Evolutionary conservation across 2,329 filamentous ascomycete genomes (phyloP).

Genomic region (Diplodia corticola): DNA sequence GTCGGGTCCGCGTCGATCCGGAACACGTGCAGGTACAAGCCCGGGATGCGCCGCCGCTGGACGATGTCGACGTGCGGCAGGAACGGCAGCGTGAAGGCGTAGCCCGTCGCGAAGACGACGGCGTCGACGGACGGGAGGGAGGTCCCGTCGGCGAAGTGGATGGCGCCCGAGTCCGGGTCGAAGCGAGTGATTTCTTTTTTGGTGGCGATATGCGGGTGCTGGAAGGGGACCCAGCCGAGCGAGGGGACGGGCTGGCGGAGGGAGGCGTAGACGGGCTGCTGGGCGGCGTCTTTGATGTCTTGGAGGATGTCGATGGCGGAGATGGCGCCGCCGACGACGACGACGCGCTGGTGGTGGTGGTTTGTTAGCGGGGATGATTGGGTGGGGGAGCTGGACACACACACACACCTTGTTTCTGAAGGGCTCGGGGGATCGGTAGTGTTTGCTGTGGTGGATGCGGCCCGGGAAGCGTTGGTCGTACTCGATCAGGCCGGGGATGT

Average conservation of each 20-base stretch:
- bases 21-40: conserved; percentile 27
- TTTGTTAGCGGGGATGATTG: too few relatives aligned
- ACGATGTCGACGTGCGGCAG: conserved; percentile 22
- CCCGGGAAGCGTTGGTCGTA: conserved; percentile 63
- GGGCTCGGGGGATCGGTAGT: conserved; percentile 22
- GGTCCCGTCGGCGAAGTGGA: conserved; percentile 25
- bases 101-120: conserved; percentile 25
- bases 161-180: conserved; percentile 4
- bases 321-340: conserved; percentile 26
- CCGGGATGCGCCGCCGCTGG: conserved; percentile 21
- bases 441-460: conserved; percentile 58
- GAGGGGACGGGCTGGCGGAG: conserved; percentile 22
- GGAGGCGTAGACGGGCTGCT: conserved; percentile 24
- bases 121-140: conserved; percentile 23
- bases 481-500: conserved; percentile 58
- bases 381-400: neutral
- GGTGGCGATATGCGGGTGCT: conserved; percentile 23
- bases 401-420: conserved; percentile 25
- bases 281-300: conserved; percentile 22
- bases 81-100: conserved; percentile 26
- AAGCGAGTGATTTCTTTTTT: conserved; percentile 22
- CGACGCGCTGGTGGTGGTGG: conserved; percentile 11
- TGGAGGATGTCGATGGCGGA: conserved; percentile 25
- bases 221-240: conserved; percentile 22
- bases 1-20: conserved; percentile 25